Conservation (phyloP, 257 asterid genomes). For the Solanum neorickii region DNA sequence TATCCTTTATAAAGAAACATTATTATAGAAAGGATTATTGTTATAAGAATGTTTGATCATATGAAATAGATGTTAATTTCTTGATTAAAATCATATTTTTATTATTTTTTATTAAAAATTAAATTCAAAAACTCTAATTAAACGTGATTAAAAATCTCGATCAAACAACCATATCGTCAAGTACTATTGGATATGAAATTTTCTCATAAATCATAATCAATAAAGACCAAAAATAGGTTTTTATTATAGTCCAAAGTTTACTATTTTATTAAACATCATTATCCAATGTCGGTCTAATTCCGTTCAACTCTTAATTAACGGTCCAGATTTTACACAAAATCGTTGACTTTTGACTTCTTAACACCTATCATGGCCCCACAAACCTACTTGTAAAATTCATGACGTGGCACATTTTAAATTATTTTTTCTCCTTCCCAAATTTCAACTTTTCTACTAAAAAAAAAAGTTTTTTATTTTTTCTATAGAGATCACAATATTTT, state of each 20-base stretch:
- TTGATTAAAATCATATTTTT: not conserved
- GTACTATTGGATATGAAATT: not conserved
- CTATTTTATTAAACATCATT: not conserved
- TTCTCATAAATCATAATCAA: not conserved
- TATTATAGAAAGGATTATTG: not conserved
- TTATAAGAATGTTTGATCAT: not conserved
- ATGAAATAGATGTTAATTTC: not conserved
- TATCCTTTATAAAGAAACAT: not conserved
- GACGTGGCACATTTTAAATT: not conserved
- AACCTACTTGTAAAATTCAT: not conserved
- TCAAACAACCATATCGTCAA: not conserved
- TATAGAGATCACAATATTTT: not conserved
- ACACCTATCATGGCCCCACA: not conserved
- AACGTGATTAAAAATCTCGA: accelerated
- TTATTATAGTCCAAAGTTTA: not conserved
- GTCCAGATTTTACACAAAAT: not conserved
- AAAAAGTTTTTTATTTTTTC: not conserved
- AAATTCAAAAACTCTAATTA: not conserved
- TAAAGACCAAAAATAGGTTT: not conserved
- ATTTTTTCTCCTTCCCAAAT: not conserved
- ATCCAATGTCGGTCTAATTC: constrained; percentile 10
- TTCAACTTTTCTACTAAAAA: not conserved
- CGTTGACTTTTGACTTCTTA: constrained; percentile 13
- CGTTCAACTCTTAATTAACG: not conserved
- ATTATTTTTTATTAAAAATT: no score